Base-by-base conservation (phyloP, 345 rosid genomes). In the Anacardium occidentale region DNA sequence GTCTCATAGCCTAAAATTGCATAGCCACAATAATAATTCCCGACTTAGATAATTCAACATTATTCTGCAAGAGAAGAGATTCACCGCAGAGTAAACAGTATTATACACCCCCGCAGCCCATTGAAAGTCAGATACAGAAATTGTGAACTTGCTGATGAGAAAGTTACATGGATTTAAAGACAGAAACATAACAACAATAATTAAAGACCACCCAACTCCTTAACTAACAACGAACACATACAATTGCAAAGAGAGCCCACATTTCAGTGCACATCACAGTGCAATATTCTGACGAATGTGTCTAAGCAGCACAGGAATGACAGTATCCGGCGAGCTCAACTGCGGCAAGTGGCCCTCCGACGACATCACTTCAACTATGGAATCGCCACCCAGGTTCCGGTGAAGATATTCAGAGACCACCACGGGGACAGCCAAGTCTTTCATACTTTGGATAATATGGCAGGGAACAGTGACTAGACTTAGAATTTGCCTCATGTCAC, bases 331-430 rank as follows among this genome's bases (percentile, higher is more conserved):
- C 14, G 97, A 88, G 87, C 98, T 94, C 76, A 94, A 79, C 79
- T 94, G 98, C 3, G 98, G 98, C 70, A 94, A 86, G 66, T 94
- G 98, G 20, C 98, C 98, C 12, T 94, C 98, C 0, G 90, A 80
- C 3, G 90, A 65, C 78, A 92, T 88, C 74, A 94, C 89, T 74
- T 94, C 98, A 0, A 92, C 95, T 17, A 92, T 80, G 0, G 98
- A 90, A 25, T 87, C 86, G 4, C 83, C 83, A 17, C 90, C 95
- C 7, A 94, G 83, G 47, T 89, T 73, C 25, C 73, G 79, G 69
- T 92, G 95, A 60, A 94, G 84, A 75, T 90, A 92, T 80, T 94
- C 98, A 0, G 98, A 83, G 45, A 86, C 85, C 15, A 73, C 79
- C 12, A 94, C 92, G 0, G 98, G 98, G 56, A 92, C 97, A 9